phyloP scores from a whole-genome alignment of 495 filamentous ascomycete genomes.

The Aspergillus biplanus region DNA sequence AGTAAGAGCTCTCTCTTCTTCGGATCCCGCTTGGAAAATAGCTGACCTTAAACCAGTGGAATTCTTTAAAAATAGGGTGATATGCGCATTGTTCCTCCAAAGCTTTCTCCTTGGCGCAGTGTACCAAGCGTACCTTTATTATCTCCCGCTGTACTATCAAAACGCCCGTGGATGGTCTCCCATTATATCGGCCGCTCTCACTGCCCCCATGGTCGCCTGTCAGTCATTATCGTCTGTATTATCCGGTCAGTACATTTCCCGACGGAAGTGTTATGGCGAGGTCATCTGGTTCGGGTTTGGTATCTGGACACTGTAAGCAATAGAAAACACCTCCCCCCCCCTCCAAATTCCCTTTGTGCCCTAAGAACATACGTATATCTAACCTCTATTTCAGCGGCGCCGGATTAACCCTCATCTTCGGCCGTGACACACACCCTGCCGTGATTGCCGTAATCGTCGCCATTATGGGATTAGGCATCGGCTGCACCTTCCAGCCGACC shows the following conservation, averaged over 20 bases:
- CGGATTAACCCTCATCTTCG: conserved; percentile 56
- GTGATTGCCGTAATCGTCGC: conserved; percentile 56
- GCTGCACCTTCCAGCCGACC: conserved; percentile 62
- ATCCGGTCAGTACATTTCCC: conserved; percentile 62
- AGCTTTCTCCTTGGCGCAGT: conserved; percentile 63
- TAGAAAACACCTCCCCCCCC: background rate
- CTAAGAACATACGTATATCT: background rate
- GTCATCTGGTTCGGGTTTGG: conserved; percentile 60
- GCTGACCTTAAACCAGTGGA: conserved; percentile 39
- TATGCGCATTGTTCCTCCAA: conserved; percentile 58
- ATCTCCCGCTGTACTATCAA: conserved; percentile 58
- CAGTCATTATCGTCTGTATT: conserved; percentile 56
- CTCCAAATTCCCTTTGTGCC: background rate
- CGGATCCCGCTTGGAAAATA: too few species aligned
- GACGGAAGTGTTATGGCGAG: conserved; percentile 58
- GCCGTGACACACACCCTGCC: conserved; percentile 47
- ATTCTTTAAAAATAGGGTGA: conserved; percentile 58
- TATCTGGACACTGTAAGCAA: conserved; percentile 53
- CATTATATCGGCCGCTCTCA: conserved; percentile 53
- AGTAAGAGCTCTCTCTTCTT: conserved; percentile 35
- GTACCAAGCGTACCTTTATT: conserved; percentile 60
- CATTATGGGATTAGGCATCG: conserved; percentile 58
- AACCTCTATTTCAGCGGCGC: conserved; percentile 39
- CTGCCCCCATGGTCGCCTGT: conserved; percentile 54
- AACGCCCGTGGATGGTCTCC: conserved; percentile 55